phyloP scores from a whole-genome alignment of 2,329 filamentous ascomycete species.

The Eutypella sp. region DNA sequence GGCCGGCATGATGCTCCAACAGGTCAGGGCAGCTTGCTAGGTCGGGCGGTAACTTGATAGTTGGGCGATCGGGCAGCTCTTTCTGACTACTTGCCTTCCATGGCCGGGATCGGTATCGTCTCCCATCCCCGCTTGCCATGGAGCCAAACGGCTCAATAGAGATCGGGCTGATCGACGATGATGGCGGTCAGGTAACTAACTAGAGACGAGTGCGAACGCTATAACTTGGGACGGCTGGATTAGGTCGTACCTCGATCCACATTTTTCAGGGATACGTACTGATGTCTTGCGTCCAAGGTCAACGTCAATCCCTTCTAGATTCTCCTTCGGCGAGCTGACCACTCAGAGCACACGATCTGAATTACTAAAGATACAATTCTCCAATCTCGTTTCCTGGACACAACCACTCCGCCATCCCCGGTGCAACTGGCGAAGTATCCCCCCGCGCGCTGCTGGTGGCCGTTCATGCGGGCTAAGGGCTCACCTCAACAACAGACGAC shows the following conservation, averaged over 20 bases:
- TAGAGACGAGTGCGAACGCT: too few relatives aligned
- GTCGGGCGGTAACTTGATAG: background rate
- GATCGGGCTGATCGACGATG: slow-evolving; percentile 1
- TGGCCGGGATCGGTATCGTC: background rate
- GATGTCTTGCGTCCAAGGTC: too few relatives aligned
- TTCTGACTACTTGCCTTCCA: too few relatives aligned
- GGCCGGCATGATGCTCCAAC: too few relatives aligned
- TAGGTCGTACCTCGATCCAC: too few relatives aligned
- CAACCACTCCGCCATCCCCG: background rate
- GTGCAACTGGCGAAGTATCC: background rate
- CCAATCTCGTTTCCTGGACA: background rate
- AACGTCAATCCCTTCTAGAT: too few relatives aligned
- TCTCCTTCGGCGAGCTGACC: too few relatives aligned
- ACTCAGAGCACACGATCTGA: background rate
- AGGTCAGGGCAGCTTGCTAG: slow-evolving; percentile 1
- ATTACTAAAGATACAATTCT: background rate
- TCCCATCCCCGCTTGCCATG: too few relatives aligned
- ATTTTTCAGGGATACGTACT: too few relatives aligned
- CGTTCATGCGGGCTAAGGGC: background rate
- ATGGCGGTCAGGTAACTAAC: background rate
- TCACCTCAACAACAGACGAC: background rate
- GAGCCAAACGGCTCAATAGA: background rate
- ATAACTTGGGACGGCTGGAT: too few relatives aligned
- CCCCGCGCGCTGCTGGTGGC: background rate
- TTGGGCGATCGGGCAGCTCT: slow-evolving; percentile 2